These are phyloP conservation scores for Diaporthe eres DNA, from an alignment of 2,329 filamentous ascomycete species.

Conservation along the genomic window DNA sequence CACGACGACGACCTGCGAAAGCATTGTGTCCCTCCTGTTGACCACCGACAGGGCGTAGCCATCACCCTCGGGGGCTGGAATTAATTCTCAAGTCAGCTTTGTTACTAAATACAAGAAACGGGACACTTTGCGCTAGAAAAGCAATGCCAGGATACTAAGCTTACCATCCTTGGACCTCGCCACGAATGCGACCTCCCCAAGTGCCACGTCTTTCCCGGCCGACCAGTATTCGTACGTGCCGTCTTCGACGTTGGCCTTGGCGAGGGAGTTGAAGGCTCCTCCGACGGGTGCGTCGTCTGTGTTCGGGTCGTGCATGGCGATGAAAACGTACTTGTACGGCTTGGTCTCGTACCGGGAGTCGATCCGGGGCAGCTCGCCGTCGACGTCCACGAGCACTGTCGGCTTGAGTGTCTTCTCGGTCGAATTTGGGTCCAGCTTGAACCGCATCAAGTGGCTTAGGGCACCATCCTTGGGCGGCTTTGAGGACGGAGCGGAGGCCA, in stretches of 20 bases:
- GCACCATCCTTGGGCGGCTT: constrained; percentile 12
- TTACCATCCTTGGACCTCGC: constrained; percentile 13
- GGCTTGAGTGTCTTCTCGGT: background rate
- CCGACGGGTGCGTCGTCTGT: constrained; percentile 9
- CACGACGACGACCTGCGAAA: constrained; percentile 3
- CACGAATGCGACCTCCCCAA: constrained; percentile 18
- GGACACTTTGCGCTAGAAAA: rapidly evolving
- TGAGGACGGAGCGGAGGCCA: constrained; percentile 2
- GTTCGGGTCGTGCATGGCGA: constrained; percentile 18
- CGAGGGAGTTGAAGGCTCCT: constrained; percentile 10
- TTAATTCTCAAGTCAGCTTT: background rate
- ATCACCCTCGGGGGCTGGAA: constrained; percentile 19
- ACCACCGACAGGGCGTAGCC: constrained; percentile 18
- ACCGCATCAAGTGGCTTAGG: constrained; percentile 9
- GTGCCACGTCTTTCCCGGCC: background rate
- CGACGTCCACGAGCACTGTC: background rate
- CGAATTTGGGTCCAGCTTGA: constrained; percentile 10
- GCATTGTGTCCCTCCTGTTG: constrained; percentile 20
- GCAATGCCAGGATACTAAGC: background rate
- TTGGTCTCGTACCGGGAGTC: constrained; percentile 23
- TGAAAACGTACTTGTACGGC: constrained; percentile 20
- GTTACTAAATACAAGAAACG: background rate
- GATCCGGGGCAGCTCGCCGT: constrained; percentile 26
- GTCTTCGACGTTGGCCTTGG: constrained; percentile 10
- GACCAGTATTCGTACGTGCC: constrained; percentile 27